Percentiles rank a stretch among this genome's conserved stretches.
phyloP scores from a whole-genome alignment of 495 filamentous ascomycete genomes.

The Hypoxylon intermedium region DNA sequence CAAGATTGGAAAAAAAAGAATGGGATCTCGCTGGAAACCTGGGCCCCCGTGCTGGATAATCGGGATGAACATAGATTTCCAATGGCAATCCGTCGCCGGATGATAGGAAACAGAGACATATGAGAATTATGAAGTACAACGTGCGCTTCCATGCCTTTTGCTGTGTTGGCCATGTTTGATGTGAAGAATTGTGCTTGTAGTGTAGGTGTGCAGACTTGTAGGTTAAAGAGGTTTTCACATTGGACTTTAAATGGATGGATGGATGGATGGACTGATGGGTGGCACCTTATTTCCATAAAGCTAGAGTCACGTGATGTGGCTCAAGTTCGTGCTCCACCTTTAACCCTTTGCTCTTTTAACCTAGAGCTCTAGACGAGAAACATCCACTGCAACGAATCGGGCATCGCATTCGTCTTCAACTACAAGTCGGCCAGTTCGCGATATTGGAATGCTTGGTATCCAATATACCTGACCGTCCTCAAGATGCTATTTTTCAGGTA shows the following conservation, averaged over 20 bases:
- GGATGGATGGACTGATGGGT: neutral
- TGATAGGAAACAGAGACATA: slow-evolving; percentile 39
- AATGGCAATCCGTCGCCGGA: slow-evolving; percentile 47
- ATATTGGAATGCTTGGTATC: slow-evolving; percentile 10
- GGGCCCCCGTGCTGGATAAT: slow-evolving; percentile 28
- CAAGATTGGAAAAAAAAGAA: slow-evolving; percentile 39
- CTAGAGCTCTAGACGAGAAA: too few species aligned
- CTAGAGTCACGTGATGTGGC: neutral
- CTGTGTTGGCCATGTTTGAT: slow-evolving; percentile 8
- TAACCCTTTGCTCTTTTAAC: slow-evolving; percentile 1
- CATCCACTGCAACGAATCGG: slow-evolving; percentile 11
- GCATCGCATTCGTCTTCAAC: slow-evolving; percentile 13
- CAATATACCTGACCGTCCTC: neutral
- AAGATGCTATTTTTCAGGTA: slow-evolving; percentile 70
- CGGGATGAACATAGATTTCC: slow-evolving; percentile 46
- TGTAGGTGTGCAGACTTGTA: neutral
- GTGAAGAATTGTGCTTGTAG: neutral
- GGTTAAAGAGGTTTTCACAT: too few species aligned
- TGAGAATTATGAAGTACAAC: slow-evolving; percentile 39
- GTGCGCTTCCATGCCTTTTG: slow-evolving; percentile 14
- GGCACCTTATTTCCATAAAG: neutral
- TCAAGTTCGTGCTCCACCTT: neutral
- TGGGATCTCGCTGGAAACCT: slow-evolving; percentile 34
- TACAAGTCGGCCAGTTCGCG: neutral
- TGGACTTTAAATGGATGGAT: too few species aligned